Evolutionary conservation across 2,329 filamentous ascomycete species (phyloP), one percentile per base, ranked within the genome.

Genomic region (Hymenoscyphus occultus): DNA sequence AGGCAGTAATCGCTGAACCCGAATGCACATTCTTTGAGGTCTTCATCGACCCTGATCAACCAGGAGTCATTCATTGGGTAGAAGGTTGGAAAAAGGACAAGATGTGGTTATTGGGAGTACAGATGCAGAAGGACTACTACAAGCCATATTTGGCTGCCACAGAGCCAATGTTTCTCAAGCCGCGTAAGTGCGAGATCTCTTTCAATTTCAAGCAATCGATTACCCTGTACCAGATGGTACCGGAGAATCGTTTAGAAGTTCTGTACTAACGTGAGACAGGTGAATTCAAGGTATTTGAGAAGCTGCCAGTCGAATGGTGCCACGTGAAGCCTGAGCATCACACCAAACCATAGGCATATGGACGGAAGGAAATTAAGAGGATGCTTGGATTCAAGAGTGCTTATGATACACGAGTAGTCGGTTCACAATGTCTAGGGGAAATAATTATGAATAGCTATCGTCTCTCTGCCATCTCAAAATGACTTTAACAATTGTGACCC

Each of bases 1-100:
- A 80, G 42, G 68, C 69, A n/a, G 76, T 81, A 3, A 70, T 74
- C 7, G 76, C 75, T 1, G 80, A 82, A 70, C 77, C 79, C 1
- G 78, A 80, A 63, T 78, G 77, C 68, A 73, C 75, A 1, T 81
- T 79, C 71, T 82, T 82, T 67, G 77, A 81, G 67, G 71, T 81
- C n/a, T 80, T 77, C 59, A 72, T 73, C 64, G 71, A 70, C 62
- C 70, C 71, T 0, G 73, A 76, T 16, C 72, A 78, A n/a, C 77
- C 77, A 0, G 78, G 78, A 5, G 74, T 73, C 39, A 58, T 80
- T 13, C 74, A 70, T 10, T 80, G 77, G 77, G 74, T 79, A 35
- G 79, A 80, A 66, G 76, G 79, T 64, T 80, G 78, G 78, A 60
- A 35, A 5, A 67, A 65, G 60, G 63, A 65, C 58, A n/a, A 7